Conservation (phyloP, 2,329 filamentous ascomycete species). For the Verticillium zaregamsianum region DNA sequence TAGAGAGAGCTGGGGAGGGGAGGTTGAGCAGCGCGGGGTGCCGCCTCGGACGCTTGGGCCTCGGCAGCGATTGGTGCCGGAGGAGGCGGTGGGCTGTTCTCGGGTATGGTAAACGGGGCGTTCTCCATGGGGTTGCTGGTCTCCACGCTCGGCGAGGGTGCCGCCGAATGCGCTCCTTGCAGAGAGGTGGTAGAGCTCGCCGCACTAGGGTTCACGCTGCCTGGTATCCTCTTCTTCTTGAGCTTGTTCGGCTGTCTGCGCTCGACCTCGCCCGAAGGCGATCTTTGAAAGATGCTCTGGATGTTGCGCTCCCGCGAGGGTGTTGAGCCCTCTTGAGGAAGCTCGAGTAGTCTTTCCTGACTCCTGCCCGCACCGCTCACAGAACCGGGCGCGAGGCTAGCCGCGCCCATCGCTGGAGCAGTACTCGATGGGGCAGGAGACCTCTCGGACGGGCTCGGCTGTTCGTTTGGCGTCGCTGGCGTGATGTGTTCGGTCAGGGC, state of each 20-base stretch:
- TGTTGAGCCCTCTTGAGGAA: slow-evolving; percentile 40
- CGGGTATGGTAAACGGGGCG: slow-evolving; percentile 10
- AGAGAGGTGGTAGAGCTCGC: slow-evolving; percentile 86
- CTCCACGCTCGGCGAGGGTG: slow-evolving; percentile 43
- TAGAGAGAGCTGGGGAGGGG: slow-evolving; percentile 36
- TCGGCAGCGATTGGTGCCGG: background rate
- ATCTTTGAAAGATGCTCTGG: slow-evolving; percentile 66
- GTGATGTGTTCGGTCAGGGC: slow-evolving; percentile 33
- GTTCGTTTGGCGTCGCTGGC: slow-evolving; percentile 15
- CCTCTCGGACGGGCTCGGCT: slow-evolving; percentile 9
- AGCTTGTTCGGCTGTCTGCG: slow-evolving; percentile 83
- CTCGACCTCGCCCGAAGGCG: slow-evolving; percentile 56
- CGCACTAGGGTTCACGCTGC: slow-evolving; percentile 77
- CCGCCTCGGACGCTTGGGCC: slow-evolving; percentile 30
- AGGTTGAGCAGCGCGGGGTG: slow-evolving; percentile 41
- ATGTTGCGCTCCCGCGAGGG: slow-evolving; percentile 65
- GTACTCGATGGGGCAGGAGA: slow-evolving; percentile 17
- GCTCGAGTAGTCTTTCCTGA: slow-evolving; percentile 43
- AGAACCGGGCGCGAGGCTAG: slow-evolving; percentile 22
- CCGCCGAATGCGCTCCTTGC: slow-evolving; percentile 33
- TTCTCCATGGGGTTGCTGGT: slow-evolving; percentile 41
- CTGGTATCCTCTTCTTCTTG: slow-evolving; percentile 77
- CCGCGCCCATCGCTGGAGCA: slow-evolving; percentile 21
- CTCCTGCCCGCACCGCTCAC: slow-evolving; percentile 35
- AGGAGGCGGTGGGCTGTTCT: slow-evolving; percentile 8